These are phyloP conservation scores for Camellia oleifera DNA, from an alignment of 179 eudicot species.

Conservation along the genomic window DNA sequence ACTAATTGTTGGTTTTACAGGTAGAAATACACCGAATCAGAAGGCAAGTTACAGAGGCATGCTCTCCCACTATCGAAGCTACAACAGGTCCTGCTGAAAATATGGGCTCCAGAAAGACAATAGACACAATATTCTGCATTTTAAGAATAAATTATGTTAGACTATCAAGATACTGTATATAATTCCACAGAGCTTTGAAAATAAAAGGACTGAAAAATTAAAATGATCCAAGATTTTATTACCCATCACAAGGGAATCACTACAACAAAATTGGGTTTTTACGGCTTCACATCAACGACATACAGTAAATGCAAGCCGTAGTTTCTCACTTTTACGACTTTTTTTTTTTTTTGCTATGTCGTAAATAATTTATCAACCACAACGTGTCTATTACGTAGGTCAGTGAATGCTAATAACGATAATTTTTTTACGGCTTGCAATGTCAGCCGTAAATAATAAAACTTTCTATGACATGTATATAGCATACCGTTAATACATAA, in stretches of 20 bases:
- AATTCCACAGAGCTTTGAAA: not conserved
- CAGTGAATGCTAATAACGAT: too few relatives aligned
- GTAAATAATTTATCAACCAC: too few relatives aligned
- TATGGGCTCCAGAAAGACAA: not conserved
- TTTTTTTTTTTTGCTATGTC: too few relatives aligned
- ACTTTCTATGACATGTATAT: too few relatives aligned
- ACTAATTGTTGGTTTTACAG: not conserved
- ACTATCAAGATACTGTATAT: not conserved
- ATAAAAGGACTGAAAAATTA: not conserved
- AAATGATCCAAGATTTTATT: not conserved
- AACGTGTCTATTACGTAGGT: too few relatives aligned
- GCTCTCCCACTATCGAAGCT: not conserved
- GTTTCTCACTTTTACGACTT: too few relatives aligned
- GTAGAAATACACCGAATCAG: not conserved
- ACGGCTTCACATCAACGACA: too few relatives aligned
- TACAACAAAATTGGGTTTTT: too few relatives aligned
- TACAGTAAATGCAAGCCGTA: too few relatives aligned
- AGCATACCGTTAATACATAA: too few relatives aligned
- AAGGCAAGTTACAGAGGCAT: not conserved
- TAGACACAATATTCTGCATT: slow-evolving; percentile 9
- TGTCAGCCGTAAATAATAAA: too few relatives aligned
- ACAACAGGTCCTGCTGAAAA: not conserved
- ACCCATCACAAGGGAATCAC: not conserved
- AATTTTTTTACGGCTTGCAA: too few relatives aligned
- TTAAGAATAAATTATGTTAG: not conserved